Conservation (phyloP, 1,139 yeast species). For the Magnusiomyces paraingens region DNA sequence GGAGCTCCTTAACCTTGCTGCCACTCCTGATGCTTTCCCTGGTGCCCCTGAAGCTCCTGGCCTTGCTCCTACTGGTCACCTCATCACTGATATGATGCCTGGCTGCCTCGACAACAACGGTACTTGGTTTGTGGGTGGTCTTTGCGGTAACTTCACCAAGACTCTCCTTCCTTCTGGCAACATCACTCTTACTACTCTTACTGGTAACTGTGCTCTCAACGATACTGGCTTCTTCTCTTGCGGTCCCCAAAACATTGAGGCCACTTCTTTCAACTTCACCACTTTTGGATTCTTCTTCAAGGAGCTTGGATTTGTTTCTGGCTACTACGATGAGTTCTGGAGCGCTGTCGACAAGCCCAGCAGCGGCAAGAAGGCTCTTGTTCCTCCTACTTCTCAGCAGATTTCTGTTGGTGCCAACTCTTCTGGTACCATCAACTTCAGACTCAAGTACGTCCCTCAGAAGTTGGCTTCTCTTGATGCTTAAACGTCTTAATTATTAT, state of each 20-base stretch:
- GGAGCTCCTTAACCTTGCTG: constrained; percentile 10
- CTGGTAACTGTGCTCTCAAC: constrained; percentile 64
- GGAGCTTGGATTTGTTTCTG: too few relatives aligned
- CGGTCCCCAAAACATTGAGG: constrained; percentile 21
- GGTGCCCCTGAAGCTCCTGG: not conserved
- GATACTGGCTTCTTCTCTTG: constrained; percentile 33
- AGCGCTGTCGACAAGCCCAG: too few relatives aligned
- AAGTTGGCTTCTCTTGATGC: too few relatives aligned
- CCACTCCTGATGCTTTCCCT: not conserved
- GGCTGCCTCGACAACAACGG: constrained; percentile 86
- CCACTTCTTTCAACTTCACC: too few relatives aligned
- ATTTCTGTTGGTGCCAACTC: too few relatives aligned
- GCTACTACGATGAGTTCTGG: too few relatives aligned
- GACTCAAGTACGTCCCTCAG: too few relatives aligned
- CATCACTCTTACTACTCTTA: constrained; percentile 53
- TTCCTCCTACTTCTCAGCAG: too few relatives aligned
- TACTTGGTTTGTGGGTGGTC: constrained; percentile 71
- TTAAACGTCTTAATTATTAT: too few relatives aligned
- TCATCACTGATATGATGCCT: constrained; percentile 47
- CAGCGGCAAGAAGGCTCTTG: too few relatives aligned
- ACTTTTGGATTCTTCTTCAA: too few relatives aligned
- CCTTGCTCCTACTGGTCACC: constrained; percentile 35
- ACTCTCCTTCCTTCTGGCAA: constrained; percentile 59
- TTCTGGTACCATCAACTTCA: too few relatives aligned
- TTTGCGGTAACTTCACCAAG: constrained; percentile 70